These are phyloP conservation scores for Elsinoe batatas DNA, from an alignment of 2,329 filamentous ascomycete genomes.

Conservation along the genomic window DNA sequence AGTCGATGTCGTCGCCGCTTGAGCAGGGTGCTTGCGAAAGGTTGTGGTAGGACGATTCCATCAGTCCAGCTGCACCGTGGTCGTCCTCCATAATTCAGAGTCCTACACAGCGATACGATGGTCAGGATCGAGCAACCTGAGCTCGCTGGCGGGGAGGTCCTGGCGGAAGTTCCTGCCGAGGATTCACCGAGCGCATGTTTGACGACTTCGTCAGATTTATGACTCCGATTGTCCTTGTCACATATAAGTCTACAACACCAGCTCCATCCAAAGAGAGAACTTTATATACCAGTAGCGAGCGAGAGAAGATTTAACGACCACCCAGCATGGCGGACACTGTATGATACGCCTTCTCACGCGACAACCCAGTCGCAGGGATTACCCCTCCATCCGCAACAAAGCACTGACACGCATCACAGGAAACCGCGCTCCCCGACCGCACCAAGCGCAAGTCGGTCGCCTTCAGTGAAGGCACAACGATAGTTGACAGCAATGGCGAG, in stretches of 20 bases:
- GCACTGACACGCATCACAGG: slow-evolving; percentile 23
- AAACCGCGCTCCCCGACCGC: slow-evolving; percentile 42
- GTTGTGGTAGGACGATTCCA: slow-evolving; percentile 39
- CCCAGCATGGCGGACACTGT: slow-evolving; percentile 13
- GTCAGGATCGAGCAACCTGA: neutral
- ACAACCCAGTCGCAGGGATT: neutral
- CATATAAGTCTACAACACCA: neutral
- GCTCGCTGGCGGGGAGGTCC: neutral
- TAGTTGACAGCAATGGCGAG: slow-evolving; percentile 83
- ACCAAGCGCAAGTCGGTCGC: slow-evolving; percentile 88
- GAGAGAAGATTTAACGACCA: neutral
- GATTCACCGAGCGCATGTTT: neutral
- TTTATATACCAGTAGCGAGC: neutral
- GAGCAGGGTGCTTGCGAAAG: slow-evolving; percentile 20
- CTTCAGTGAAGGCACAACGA: slow-evolving; percentile 77
- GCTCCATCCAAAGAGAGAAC: neutral
- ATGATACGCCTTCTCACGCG: neutral
- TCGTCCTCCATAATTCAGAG: neutral
- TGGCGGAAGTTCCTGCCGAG: neutral
- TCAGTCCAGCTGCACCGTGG: slow-evolving; percentile 20
- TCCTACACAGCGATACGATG: neutral
- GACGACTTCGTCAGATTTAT: slow-evolving; percentile 5
- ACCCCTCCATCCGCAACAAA: slow-evolving; percentile 4
- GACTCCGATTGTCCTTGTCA: neutral
- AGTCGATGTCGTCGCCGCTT: slow-evolving; percentile 38